These are phyloP conservation scores for Fusarium multiceps DNA, from an alignment of 2,329 filamentous ascomycete species.

Conservation along the genomic window DNA sequence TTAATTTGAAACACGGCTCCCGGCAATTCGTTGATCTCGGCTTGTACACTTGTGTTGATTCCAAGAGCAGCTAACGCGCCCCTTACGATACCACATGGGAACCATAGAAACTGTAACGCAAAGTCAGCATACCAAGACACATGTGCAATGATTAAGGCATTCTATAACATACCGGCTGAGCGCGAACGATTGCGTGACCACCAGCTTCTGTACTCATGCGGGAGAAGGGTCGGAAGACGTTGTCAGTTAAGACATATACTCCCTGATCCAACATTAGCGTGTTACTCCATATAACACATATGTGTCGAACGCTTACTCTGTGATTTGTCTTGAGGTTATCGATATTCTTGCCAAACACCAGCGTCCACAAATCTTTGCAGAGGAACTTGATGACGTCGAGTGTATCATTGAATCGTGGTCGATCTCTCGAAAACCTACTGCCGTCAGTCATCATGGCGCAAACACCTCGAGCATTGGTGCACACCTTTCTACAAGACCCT, in stretches of 20 bases:
- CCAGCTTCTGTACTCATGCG: constrained; percentile 88
- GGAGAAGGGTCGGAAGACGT: constrained; percentile 86
- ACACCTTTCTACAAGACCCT: constrained; percentile 90
- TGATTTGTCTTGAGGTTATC: constrained; percentile 99
- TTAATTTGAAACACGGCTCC: constrained; percentile 96
- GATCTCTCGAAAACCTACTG: constrained; percentile 81
- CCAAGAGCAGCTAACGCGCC: constrained; percentile 94
- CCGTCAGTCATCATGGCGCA: constrained; percentile 49
- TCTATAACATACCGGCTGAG: constrained; percentile 76
- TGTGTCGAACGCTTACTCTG: constrained; percentile 64
- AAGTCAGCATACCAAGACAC: constrained; percentile 8
- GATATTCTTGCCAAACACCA: constrained; percentile 96
- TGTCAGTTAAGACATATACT: constrained; percentile 96
- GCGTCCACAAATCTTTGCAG: constrained; percentile 97
- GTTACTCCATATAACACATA: background rate
- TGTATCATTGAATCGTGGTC: constrained; percentile 89
- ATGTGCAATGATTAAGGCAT: background rate
- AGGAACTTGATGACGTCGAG: constrained; percentile 98
- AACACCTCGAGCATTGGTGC: background rate
- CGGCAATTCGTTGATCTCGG: constrained; percentile 87
- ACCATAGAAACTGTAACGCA: constrained; percentile 81
- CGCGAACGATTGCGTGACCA: constrained; percentile 76
- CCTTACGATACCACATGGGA: constrained; percentile 91
- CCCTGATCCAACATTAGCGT: constrained; percentile 63
- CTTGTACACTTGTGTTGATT: constrained; percentile 90